Base-by-base conservation (phyloP, 179 eudicot species). In the Dionaea muscipula region DNA sequence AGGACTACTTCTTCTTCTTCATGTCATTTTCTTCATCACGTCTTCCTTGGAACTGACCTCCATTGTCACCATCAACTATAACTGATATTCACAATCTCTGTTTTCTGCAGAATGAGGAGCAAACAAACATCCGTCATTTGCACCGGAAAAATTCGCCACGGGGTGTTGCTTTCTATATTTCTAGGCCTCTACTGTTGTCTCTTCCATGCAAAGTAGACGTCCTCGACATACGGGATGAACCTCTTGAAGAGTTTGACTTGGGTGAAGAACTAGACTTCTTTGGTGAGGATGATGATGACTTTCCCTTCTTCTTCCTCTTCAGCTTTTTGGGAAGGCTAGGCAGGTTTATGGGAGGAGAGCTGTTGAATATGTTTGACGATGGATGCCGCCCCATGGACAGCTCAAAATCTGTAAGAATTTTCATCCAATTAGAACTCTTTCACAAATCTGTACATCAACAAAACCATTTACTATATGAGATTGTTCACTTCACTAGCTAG, bases 241-340 rank as follows among this genome's bases (percentile, higher is more conserved):
- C 66, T 22, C 33, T 25, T 1, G 76, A 48, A 37, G 68, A 43
- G 25, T 61, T 57, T 19, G 75, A 73, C 67, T 75, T 72, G 3
- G 82, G 75, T 33, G 94, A 72, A 19, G 84, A 78, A 45, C 61
- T 57, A 4, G 93, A 72, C 28, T 69, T 82, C 16, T 43, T 65
- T 25, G 86, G 73, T 7, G 85, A 72, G n/a, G 75, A 68, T 24
- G 69, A 68, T 24, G 69, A 47, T 36, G 93, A 76, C 45, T 66
- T 82, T 23, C 11, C 51, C 72, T 85, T 85, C 68, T 85, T 85
- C 68, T 80, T 85, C 47, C 82, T 60, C 63, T 55, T 80, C 18
- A 50, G 72, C 67, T 85, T 85, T 68, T 82, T 82, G 10, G 75
- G 72, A 33, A 40, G 40, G 26, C 51, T 73, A 11, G 85, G 78